Base-by-base conservation (phyloP, 2,329 filamentous ascomycete species). In the Verticillium nonalfalfae region DNA sequence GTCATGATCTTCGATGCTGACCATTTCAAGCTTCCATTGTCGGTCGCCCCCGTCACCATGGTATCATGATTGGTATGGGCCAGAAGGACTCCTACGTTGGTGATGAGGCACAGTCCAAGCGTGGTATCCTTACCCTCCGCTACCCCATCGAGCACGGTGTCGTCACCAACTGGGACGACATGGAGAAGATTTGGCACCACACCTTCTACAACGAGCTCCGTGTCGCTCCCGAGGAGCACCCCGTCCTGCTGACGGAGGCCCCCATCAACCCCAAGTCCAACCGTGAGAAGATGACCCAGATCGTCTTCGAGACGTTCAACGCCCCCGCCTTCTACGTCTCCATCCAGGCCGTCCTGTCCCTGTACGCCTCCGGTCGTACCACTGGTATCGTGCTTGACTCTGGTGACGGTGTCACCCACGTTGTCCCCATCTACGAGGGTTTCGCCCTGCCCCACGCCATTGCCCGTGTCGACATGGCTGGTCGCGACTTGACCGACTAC, bases 181-280 rank as follows among this genome's bases (percentile, higher is more conserved):
- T 98, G 95, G 95, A 98, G 87, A 98, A 98, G 90, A 98, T 99
- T 75, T 99, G 95, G 95, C 95, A 99, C 83, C 95, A 99, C 91
- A 98, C 95, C 78, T 99, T 99, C 88, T 99, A 98, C 91, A 99
- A 99, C 85, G 95, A 99, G 87, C 88, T 99, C 77, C 94, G 95
- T 94, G 95, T 99, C 69, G 95, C 95, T 74, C 95, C 95, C 74
- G 95, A 99, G 88, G 95, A 99, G 90, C 95, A 99, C 89, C 95
- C 95, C 74, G 93, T 98, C 78, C 89, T 99, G 78, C 88, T 99
- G 80, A 99, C 95, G 73, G 95, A 99, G 86, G 95, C 95, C 74
- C 95, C 95, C 72, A 98, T 99, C 90, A 99, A 99, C 90, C 95
- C 95, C 81, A 98, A 98, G 89, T 96, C 91, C 85, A 99, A 99